phyloP scores from a whole-genome alignment of 306 rosid species.

The Sindora glabra region DNA sequence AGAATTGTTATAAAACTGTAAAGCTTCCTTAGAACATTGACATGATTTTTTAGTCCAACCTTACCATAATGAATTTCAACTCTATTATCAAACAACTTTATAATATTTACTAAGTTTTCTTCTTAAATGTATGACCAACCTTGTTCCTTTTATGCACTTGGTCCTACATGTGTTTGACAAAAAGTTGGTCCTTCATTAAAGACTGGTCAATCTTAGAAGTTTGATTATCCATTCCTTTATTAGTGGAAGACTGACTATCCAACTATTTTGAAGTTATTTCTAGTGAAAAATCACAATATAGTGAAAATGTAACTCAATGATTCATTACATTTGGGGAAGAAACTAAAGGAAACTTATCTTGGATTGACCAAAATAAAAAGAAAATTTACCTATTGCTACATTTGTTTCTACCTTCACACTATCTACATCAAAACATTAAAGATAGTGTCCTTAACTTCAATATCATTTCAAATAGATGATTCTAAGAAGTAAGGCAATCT shows the following conservation, averaged over 20 bases:
- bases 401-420: slow-evolving; percentile 15
- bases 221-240: too few species aligned
- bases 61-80: slow-evolving; percentile 28
- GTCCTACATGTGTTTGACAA: slow-evolving; percentile 44
- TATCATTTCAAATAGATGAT: too few species aligned
- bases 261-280: slow-evolving; percentile 19
- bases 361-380: background rate
- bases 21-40: slow-evolving; percentile 39
- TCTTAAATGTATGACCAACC: slow-evolving; percentile 33
- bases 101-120: slow-evolving; percentile 41
- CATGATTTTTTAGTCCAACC: slow-evolving; percentile 44
- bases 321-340: background rate
- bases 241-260: too few species aligned
- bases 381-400: background rate
- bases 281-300: background rate
- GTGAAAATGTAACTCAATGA: background rate
- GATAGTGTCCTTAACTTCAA: slow-evolving; percentile 52
- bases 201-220: slow-evolving; percentile 18
- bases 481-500: too few species aligned
- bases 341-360: background rate
- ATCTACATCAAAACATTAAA: slow-evolving; percentile 41
- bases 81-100: slow-evolving; percentile 29
- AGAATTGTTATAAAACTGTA: slow-evolving; percentile 26
- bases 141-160: slow-evolving; percentile 41
- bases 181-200: slow-evolving; percentile 26